phyloP scores from a whole-genome alignment of 73 alveolate species.

The Blepharisma stoltei region DNA sequence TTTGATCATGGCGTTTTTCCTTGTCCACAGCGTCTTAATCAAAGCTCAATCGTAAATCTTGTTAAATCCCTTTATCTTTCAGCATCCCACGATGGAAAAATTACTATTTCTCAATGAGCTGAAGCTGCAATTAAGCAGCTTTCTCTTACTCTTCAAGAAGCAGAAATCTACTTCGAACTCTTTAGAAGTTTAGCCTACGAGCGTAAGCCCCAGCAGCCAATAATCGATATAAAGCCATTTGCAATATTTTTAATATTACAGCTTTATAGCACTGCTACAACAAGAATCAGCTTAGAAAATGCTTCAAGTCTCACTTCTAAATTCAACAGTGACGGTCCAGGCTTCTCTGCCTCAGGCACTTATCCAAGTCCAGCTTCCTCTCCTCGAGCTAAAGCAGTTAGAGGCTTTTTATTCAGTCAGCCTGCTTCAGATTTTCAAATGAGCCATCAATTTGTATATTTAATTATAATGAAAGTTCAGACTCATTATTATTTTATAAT shows the following conservation, averaged over 20 bases:
- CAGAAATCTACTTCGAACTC: conserved; percentile 56
- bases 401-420: conserved; percentile 32
- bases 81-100: conserved; percentile 72
- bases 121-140: conserved; percentile 68
- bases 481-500: no score
- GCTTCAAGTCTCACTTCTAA: conserved; percentile 19
- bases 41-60: conserved; percentile 55
- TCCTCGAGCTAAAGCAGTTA: conserved; percentile 8
- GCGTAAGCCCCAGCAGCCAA: conserved; percentile 52
- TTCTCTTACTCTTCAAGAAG: conserved; percentile 68
- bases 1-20: conserved; percentile 83
- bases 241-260: conserved; percentile 47
- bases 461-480: conserved; percentile 65
- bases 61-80: conserved; percentile 66
- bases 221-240: conserved; percentile 33
- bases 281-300: conserved; percentile 6
- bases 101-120: conserved; percentile 71
- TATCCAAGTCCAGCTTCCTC: conserved; percentile 24
- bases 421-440: conserved; percentile 19
- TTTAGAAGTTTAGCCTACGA: conserved; percentile 59
- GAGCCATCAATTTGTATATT: conserved; percentile 10
- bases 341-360: background rate
- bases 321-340: conserved; percentile 38
- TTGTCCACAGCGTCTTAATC: conserved; percentile 55
- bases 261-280: conserved; percentile 48